These are phyloP conservation scores for Cokeromyces recurvatus DNA, from an alignment of 371 early-diverging fungal genomes.

Conservation along the genomic window DNA sequence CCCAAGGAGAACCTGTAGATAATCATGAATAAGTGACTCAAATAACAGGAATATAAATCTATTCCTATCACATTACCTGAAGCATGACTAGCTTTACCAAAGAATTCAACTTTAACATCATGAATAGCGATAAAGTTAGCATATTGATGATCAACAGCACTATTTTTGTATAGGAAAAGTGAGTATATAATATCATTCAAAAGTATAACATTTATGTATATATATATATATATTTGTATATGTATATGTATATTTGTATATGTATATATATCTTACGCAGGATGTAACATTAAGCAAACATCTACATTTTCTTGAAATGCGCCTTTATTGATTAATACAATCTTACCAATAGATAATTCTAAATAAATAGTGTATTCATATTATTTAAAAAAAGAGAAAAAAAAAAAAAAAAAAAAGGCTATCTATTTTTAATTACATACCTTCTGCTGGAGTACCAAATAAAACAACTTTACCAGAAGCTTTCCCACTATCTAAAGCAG, in stretches of 20 bases:
- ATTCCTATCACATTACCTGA: constrained; percentile 12
- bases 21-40: background rate
- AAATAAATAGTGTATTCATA: too few species aligned
- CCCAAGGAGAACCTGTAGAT: constrained; percentile 22
- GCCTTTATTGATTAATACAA: constrained; percentile 56
- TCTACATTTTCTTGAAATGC: constrained; percentile 65
- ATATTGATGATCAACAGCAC: constrained; percentile 28
- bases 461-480: constrained; percentile 61
- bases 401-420: too few species aligned
- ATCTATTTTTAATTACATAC: constrained; percentile 6
- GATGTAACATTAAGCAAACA: constrained; percentile 78
- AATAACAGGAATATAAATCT: too few species aligned
- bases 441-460: constrained; percentile 82
- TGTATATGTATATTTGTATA: too few species aligned
- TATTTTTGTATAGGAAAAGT: too few species aligned
- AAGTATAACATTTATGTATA: background rate
- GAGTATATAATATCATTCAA: background rate
- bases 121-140: constrained; percentile 38
- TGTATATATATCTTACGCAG: constrained; percentile 46
- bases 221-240: too few species aligned
- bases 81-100: constrained; percentile 66
- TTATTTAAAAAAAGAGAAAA: too few species aligned
- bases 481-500: constrained; percentile 46
- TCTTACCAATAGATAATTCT: constrained; percentile 72
- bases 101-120: constrained; percentile 53